Percentiles rank a stretch among this genome's conserved stretches.
Conservation (phyloP, 2,329 filamentous ascomycete genomes). For the Diaporthe australafricana region DNA sequence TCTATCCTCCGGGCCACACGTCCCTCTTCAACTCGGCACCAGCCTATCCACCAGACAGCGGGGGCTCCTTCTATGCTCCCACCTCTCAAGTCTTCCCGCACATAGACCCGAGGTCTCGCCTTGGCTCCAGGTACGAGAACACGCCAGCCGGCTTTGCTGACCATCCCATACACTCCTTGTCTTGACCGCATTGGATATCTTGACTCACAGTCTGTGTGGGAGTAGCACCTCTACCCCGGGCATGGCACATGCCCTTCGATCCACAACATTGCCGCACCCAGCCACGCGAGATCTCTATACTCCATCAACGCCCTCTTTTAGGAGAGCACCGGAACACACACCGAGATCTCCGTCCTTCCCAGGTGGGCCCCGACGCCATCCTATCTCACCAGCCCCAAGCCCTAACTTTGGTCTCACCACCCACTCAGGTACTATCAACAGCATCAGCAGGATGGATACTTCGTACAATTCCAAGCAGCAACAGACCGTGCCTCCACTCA, state of each 20-base stretch:
- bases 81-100: slow-evolving; percentile 57
- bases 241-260: slow-evolving; percentile 69
- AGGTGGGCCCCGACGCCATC: slow-evolving; percentile 59
- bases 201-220: slow-evolving; percentile 50
- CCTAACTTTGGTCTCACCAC: slow-evolving; percentile 57
- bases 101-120: slow-evolving; percentile 65
- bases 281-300: slow-evolving; percentile 66
- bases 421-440: slow-evolving; percentile 40
- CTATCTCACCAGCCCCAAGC: slow-evolving; percentile 65
- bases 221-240: slow-evolving; percentile 64
- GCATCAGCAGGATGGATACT: slow-evolving; percentile 63
- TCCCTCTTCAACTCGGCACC: slow-evolving; percentile 58
- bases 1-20: slow-evolving; percentile 59
- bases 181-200: slow-evolving; percentile 27
- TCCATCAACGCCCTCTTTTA: slow-evolving; percentile 61
- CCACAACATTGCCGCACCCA: slow-evolving; percentile 64
- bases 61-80: slow-evolving; percentile 60
- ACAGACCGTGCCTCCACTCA: slow-evolving; percentile 65
- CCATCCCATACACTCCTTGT: slow-evolving; percentile 22
- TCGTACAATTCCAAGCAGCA: slow-evolving; percentile 53
- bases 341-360: slow-evolving; percentile 65
- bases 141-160: slow-evolving; percentile 38
- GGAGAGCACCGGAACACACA: slow-evolving; percentile 61
- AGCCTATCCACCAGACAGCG: slow-evolving; percentile 62
- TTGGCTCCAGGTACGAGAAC: slow-evolving; percentile 66